Base-by-base conservation (phyloP, 2,329 filamentous ascomycete genomes). In the Fusarium sororula region DNA sequence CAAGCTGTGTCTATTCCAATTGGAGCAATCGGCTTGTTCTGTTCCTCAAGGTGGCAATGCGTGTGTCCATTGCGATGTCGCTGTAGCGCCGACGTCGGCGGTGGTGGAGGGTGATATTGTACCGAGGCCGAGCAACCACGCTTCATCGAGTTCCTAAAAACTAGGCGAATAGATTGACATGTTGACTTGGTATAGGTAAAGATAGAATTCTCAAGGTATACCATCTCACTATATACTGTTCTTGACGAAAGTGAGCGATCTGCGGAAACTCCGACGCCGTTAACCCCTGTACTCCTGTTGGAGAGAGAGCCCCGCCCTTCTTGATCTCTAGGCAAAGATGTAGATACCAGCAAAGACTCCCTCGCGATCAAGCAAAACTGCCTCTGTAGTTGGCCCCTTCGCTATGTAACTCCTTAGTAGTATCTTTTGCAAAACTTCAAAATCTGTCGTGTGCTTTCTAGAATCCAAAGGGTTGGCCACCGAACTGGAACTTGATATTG, bases 401-500 rank as follows among this genome's bases (percentile, higher is more conserved):
- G 44, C 42, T 45, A 47, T 48, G 32, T 48, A 50, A 56, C 22
- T 50, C 45, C 53, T 53, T 54, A 13, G 35, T 22, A 54, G 53
- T 32, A 30, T 39, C 38, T 24, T 62, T 39, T 70, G 30, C 38
- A 30, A 55, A 41, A 70, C 57, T 44, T 47, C 32, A 50, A 38
- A 70, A 38, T 28, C 28, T 28, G n/a, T 18, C 13, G 20, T 55
- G 20, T 26, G 26, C 42, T 41, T 41, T 51, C 59, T 66, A 81
- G 48, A 82, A 82, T 18, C 78, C 80, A 72, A 81, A 81, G 10
- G 76, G 75, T 12, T 78, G 76, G 11, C 74, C 76, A 61, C 76
- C 75, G n/a, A 78, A 90, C 72, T 89, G 85, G 80, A 90, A 90
- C 72, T 90, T 87, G 82, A 89, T 89, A 72, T 88, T 84, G 50